phyloP scores from a whole-genome alignment of 495 filamentous ascomycete genomes.

The Chaetomium fimeti region DNA sequence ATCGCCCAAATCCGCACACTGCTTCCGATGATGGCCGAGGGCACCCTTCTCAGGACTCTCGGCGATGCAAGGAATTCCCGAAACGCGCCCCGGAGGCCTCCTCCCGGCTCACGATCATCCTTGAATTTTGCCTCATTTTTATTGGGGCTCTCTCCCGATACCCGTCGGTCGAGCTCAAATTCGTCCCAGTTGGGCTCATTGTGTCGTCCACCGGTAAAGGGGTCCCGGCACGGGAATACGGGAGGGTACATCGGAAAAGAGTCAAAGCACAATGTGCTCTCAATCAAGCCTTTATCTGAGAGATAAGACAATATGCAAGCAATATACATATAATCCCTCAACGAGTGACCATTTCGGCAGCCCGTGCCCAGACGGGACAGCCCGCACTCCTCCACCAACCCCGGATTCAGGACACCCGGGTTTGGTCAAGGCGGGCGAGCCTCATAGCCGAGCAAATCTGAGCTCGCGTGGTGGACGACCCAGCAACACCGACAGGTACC shows the following conservation, averaged over 20 bases:
- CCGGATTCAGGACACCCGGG: neutral
- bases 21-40: constrained; percentile 23
- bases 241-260: neutral
- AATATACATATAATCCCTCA: neutral
- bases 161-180: neutral
- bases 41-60: neutral
- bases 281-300: neutral
- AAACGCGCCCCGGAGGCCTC: constrained; percentile 7
- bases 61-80: neutral
- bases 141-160: neutral
- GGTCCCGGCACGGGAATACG: neutral
- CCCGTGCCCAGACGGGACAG: constrained; percentile 15
- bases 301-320: neutral
- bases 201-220: neutral
- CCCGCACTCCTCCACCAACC: constrained; percentile 12
- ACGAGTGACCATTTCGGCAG: neutral
- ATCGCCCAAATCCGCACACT: neutral
- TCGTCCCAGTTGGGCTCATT: neutral
- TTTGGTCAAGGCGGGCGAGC: too few relatives aligned
- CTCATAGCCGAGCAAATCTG: too few relatives aligned
- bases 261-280: neutral
- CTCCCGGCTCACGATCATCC: neutral
- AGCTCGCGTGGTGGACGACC: constrained; percentile 3
- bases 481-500: neutral
- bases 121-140: neutral